Base-by-base conservation (phyloP, 202 grass and related monocot species). In the Zoysia matrella region DNA sequence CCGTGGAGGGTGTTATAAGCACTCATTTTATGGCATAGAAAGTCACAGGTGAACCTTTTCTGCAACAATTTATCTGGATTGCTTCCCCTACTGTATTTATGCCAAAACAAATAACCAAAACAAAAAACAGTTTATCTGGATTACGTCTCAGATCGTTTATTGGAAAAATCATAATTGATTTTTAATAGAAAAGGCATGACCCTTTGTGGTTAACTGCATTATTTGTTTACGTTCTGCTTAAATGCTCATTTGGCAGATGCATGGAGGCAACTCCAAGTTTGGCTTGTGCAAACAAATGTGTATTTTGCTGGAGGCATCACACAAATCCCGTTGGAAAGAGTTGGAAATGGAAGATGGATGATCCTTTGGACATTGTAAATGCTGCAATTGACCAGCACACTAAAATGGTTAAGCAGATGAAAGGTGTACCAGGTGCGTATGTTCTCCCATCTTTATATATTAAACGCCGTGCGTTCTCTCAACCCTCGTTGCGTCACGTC, bases 371-470 rank as follows among this genome's bases (percentile, higher is more conserved):
- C 42, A 95, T 95, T 74, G 92, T 95, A 42, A 86, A 95, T 88
- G 76, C 70, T 76, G 92, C 91, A 69, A 85, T 98, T 72, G 90
- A 90, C 30, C 90, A 95, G 78, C 96, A 98, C 67, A 93, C 77
- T 71, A 98, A 98, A 79, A 98, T 98, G 96, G 85, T 98, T 83
- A 98, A 93, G 83, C 96, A 98, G 67, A 98, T 98, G 96, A 98
- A 98, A 91, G 96, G 96, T 3, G 92, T 98, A 71, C 96, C 96
- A 85, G 96, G 96, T 98, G 75, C 72, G 44, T 72, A 49, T 63
- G 58, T 74, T 86, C 72, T 69, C 30, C 30, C 30, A 36, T 36
- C 30, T 36, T 36, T 36, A 36, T 36, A 36, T 36, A 36, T 36
- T 36, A 36, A 36, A 36, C 30, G 30, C 30, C 30, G 30, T 36